Evolutionary conservation across 768 basidiomycete genomes (phyloP), one percentile per base, ranked within the genome.

Genomic region (Mycena amicta): DNA sequence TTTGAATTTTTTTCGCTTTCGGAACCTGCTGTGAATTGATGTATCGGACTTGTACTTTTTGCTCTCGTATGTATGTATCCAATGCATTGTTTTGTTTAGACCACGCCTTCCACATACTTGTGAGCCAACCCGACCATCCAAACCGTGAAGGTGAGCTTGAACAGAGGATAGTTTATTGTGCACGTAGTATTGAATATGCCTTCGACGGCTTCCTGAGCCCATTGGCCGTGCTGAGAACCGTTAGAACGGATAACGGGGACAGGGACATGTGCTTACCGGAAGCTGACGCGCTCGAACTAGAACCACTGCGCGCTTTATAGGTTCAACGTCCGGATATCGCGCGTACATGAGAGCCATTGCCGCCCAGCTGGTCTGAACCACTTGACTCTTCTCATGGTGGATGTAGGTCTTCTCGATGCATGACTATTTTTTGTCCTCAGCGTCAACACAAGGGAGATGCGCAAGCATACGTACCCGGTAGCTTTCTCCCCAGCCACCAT

Each of bases 401-500:
- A 90, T 74, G 84, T 92, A 98, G 20, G 71, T 71, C 54, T 79
- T 80, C 20, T 80, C 77, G 61, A 95, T 95, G 68, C 96, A 98
- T 0, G 90, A 88, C 95, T 96, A 62, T 29, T 15, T 5, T n/a
- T 25, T 11, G 47, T 28, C 37, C 16, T 11, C 54, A 40, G 30
- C 40, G 23, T 16, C 31, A 31, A 6, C 18, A 39, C 12, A 12
- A 1, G 3, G n/a, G 11, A 18, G 49, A 20, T 20, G n/a, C n/a
- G 2, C 18, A 28, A 25, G 28, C n/a, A 41, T 6, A 47, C 80
- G 49, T 43, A 93, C 96, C 86, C 92, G 89, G 74, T 93, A 98
- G 63, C 93, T 98, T 75, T 98, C 96, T 18, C 96, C 96, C 95
- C 97, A 99, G 0, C 96, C 96, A n/a, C 96, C 96, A 68, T 98